Evolutionary conservation across 2,329 filamentous ascomycete genomes (phyloP), one percentile per base, ranked within the genome.

Genomic region (Epichloe uncinata): DNA sequence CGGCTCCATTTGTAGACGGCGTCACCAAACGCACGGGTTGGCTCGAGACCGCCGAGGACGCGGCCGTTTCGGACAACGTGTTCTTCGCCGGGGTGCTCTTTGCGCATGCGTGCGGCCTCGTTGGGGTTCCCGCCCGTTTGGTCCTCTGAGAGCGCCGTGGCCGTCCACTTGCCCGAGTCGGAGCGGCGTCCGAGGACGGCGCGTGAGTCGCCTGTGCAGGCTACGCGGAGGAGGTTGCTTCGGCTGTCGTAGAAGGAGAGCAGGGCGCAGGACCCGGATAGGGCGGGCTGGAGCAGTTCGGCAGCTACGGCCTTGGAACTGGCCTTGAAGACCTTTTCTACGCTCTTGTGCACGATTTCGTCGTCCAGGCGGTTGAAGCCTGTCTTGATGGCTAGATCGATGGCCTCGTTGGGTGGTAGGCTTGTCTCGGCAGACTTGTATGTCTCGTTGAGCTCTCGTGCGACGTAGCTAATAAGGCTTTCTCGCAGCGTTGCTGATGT

Each of bases 251-350:
- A 98, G 70, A 98, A 98, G 6, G 89, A 95, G 9, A 98, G 77
- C 5, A 98, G 79, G 40, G 93, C 94, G 64, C 93, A 98, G 1
- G 94, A 97, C n/a, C 93, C 93, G 2, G 93, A 96, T 22, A 97
- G 74, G 6, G 93, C 94, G 8, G 93, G 93, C 9, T 90, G 90
- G 13, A 98, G 79, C 6, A 95, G 75, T 68, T 97, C 90, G 4
- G 93, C 91, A 3, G 91, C 93, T 16, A 88, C 82, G n/a, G 84
- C 78, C 68, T 95, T 95, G 30, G 88, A 93, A 57, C 90, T 87
- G 15, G 85, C 82, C 63, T 94, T 89, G 58, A 94, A 76, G 12
- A 96, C 88, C 66, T 91, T 95, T 58, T 93, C 80, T 36, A 95
- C 91, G 53, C 87, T 95, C 63, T 89, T 85, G 68, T 97, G 81